These are phyloP conservation scores for Gossypium sturtianum DNA, from an alignment of 345 rosid genomes.

Conservation along the genomic window DNA sequence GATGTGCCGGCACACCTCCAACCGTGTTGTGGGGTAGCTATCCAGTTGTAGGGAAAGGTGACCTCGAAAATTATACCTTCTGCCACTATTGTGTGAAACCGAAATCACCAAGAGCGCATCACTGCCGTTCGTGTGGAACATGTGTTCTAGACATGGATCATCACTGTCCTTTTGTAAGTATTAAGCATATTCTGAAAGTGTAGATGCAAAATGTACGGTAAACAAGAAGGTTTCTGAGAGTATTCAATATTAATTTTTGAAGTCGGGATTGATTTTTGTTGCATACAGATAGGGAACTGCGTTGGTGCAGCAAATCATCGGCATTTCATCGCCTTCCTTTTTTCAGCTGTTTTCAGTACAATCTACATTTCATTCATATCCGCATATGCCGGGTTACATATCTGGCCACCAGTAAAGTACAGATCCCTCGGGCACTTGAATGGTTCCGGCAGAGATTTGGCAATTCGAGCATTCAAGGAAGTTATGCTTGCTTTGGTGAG, in stretches of 20 bases:
- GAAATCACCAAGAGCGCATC: slow-evolving; percentile 86
- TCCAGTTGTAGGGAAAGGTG: slow-evolving; percentile 70
- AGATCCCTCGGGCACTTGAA: slow-evolving; percentile 11
- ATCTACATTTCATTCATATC: slow-evolving; percentile 15
- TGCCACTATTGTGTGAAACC: slow-evolving; percentile 55
- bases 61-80: slow-evolving; percentile 72
- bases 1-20: slow-evolving; percentile 65
- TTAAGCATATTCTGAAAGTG: background rate
- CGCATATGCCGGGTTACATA: slow-evolving; percentile 33
- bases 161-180: slow-evolving; percentile 96
- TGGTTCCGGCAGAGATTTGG: slow-evolving; percentile 13
- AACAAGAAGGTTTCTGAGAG: background rate
- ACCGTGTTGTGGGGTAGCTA: slow-evolving; percentile 66
- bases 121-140: slow-evolving; percentile 85
- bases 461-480: slow-evolving; percentile 44
- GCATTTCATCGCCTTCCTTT: slow-evolving; percentile 57
- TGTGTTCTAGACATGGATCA: slow-evolving; percentile 97
- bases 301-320: slow-evolving; percentile 87
- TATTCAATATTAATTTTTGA: background rate
- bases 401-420: slow-evolving; percentile 44
- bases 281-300: slow-evolving; percentile 83
- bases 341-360: slow-evolving; percentile 52
- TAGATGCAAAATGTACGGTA: background rate
- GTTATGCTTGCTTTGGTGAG: slow-evolving; percentile 36
- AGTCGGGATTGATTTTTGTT: background rate